Evolutionary conservation across 2,329 filamentous ascomycete genomes (phyloP).

Genomic region (Hysterium pulicare): DNA sequence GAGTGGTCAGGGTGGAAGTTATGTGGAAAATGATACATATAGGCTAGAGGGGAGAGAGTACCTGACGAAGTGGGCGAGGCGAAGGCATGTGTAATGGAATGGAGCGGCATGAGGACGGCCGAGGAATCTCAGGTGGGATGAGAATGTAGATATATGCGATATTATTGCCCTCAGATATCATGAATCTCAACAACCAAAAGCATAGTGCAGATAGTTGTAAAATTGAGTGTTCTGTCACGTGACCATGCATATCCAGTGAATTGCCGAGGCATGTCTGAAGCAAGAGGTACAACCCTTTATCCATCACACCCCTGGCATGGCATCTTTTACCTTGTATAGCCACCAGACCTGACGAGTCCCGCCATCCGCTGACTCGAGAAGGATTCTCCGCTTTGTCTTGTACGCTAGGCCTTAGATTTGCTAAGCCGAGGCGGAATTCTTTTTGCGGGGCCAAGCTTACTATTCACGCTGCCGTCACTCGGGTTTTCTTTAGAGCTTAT

Average conservation of each 20-base stretch:
- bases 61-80: slow-evolving; percentile 33
- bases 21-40: slow-evolving; percentile 43
- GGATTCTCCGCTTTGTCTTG: background rate
- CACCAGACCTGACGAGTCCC: background rate
- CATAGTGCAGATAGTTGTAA: too few relatives aligned
- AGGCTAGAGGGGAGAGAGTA: slow-evolving; percentile 43
- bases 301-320: background rate
- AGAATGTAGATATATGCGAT: too few relatives aligned
- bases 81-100: slow-evolving; percentile 35
- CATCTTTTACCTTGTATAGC: background rate
- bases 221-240: too few relatives aligned
- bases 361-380: background rate
- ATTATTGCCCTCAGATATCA: too few relatives aligned
- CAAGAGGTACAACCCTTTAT: background rate
- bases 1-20: slow-evolving; percentile 39
- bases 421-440: background rate
- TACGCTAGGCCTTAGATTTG: background rate
- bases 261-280: background rate
- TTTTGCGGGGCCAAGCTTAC: background rate
- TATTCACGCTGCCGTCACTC: background rate
- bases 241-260: too few relatives aligned
- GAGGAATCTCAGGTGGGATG: too few relatives aligned
- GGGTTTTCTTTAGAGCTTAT: background rate
- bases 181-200: too few relatives aligned
- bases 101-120: too few relatives aligned